Base-by-base conservation (phyloP, 257 asterid species). In the Solanum clarkiae region DNA sequence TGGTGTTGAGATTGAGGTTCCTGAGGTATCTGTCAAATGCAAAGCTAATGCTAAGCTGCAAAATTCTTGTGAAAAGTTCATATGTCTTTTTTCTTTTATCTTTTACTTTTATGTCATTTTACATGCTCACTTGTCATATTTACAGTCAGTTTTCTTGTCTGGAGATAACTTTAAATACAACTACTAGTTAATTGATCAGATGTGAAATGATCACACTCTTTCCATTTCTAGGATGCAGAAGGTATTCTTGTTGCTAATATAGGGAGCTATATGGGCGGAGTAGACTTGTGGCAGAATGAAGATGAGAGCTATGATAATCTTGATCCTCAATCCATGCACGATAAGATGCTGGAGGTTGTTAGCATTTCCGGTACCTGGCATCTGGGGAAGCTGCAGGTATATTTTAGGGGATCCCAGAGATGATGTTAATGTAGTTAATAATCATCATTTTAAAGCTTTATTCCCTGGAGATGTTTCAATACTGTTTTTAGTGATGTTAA, bases 281-380 rank as follows among this genome's bases (percentile, higher is more conserved):
- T 96, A 80, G 99, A 95, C 89, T 91, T 96, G 88, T 96, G 99
- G 99, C 98, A 95, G 88, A 96, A 96, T 87, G 99, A 96, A 84
- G 99, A 95, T 86, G 98, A 96, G 88, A 92, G 85, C 84, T 90
- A 90, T 83, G 99, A 97, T 71, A 94, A 94, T 90, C 93, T 94
- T 89, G 97, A 95, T 89, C 99, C 98, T 87, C 99, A 97, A 87
- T 97, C 98, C 55, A 97, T 97, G 98, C 98, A 97, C 84, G 99
- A 97, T 88, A 97, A 91, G 90, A 91, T 97, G 88, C 99, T 97
- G 42, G 99, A 97, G 90, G 93, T 97, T 77, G 99, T 95, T 29
- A 95, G 98, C 92, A 97, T 97, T 90, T 97, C 99, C 47, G 98
- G 99, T 81, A 92, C 98, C 57, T 95, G 98, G 99, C 98, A 97